Base-by-base conservation (phyloP, 805 yeast genomes). In the Sugiyamaella marilandica region DNA sequence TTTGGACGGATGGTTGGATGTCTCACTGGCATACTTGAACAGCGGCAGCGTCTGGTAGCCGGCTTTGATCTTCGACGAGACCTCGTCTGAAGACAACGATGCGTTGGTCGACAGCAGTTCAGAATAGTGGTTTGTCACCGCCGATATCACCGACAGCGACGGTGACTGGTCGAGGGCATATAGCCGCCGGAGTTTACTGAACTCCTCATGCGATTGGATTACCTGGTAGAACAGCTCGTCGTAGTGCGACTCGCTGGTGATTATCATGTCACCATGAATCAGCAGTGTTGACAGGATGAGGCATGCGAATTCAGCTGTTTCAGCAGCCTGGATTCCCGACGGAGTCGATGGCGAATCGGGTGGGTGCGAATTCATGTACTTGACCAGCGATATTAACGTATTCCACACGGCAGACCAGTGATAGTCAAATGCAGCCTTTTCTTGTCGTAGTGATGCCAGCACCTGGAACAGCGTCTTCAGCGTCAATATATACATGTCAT, bases 321-420 rank as follows among this genome's bases (percentile, higher is more conserved):
- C 56, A 1, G 47, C 19, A 1, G 61, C 53, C 41, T 24, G 44
- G 33, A 41, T 32, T 13, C 41, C n/a, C 26, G 51, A 18, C 43
- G 45, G 47, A 9, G 33, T 41, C 3, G 45, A 45, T 5, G 51
- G 55, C 10, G 49, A 26, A 8, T 43, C 39, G 7, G 57, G 56
- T 1, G 57, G 59, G 47, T 61, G 63, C 9, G 56, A 51, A 32
- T 56, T 50, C 24, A 65, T 41, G 45, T 64, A 65, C 45, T 62
- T 60, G 9, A 67, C 46, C 7, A 71, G 44, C 10, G 66, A 59
- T 18, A 66, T 50, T 13, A 70, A 43, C 2, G 73, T 62, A 45
- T 57, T 60, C 72, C 74, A 71, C 34, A 73, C 58, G 46, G 69
- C 72, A 9, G 61, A 51, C 76, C 76, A 72, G 54, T 67, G 65